These are phyloP conservation scores for Tetrapisispora namnaoensis DNA, from an alignment of 805 yeast genomes.

Conservation along the genomic window DNA sequence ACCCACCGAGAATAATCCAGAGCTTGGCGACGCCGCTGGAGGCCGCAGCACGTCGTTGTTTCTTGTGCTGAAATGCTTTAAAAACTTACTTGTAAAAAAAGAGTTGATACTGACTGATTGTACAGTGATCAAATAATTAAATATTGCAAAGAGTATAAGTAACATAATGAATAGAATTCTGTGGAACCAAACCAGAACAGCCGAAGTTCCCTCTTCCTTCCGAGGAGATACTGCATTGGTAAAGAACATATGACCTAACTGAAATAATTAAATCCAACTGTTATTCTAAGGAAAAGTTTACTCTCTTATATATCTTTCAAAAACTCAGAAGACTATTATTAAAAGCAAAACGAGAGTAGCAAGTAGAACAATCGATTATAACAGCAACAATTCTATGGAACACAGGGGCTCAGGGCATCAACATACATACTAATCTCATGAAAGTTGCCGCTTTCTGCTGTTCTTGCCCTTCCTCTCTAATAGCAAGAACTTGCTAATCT, in stretches of 20 bases:
- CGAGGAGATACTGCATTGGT: not conserved
- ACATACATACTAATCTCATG: too few species aligned
- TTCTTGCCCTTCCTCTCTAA: too few species aligned
- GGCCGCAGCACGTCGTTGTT: not conserved
- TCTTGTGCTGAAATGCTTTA: not conserved
- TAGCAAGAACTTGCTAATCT: too few species aligned
- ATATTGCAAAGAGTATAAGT: not conserved
- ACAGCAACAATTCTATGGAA: too few species aligned
- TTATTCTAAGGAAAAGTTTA: too few species aligned
- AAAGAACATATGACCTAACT: not conserved
- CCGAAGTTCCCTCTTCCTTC: not conserved
- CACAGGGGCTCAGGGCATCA: too few species aligned
- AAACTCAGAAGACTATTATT: too few species aligned
- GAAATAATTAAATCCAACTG: not conserved
- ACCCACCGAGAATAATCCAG: not conserved
- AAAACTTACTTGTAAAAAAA: not conserved
- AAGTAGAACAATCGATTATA: too few species aligned
- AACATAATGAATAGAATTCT: not conserved
- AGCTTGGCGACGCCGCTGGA: not conserved
- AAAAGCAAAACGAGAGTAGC: too few species aligned
- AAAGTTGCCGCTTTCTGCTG: too few species aligned
- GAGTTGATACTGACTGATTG: not conserved
- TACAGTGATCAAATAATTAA: not conserved
- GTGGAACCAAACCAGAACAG: not conserved
- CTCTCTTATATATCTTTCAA: not conserved